These are phyloP conservation scores for Candida mesenterica DNA, from an alignment of 1,139 yeast species.

Conservation along the genomic window DNA sequence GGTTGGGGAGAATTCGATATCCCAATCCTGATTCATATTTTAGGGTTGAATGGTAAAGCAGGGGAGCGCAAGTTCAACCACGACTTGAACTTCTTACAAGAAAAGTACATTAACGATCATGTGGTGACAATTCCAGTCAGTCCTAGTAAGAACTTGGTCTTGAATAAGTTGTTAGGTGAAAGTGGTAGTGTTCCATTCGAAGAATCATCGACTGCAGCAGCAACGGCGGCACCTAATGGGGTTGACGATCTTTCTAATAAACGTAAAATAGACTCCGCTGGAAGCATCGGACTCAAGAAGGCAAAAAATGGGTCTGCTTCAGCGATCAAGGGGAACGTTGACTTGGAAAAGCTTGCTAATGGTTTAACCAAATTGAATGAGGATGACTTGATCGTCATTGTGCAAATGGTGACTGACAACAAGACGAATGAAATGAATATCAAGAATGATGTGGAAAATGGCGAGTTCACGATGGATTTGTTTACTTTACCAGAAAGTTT, in stretches of 20 bases:
- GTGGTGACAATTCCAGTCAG: slow-evolving; percentile 71
- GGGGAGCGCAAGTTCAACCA: slow-evolving; percentile 87
- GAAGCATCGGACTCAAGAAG: slow-evolving; percentile 56
- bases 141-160: slow-evolving; percentile 53
- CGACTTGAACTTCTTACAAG: slow-evolving; percentile 82
- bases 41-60: slow-evolving; percentile 66
- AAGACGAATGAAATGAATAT: slow-evolving; percentile 94
- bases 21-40: slow-evolving; percentile 71
- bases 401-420: slow-evolving; percentile 97
- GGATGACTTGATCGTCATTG: slow-evolving; percentile 91
- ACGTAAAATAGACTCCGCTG: slow-evolving; percentile 16
- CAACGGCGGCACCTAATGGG: background rate
- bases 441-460: slow-evolving; percentile 93
- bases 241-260: slow-evolving; percentile 9
- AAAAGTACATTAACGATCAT: slow-evolving; percentile 76
- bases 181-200: slow-evolving; percentile 74
- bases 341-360: slow-evolving; percentile 85
- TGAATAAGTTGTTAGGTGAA: slow-evolving; percentile 72
- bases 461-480: slow-evolving; percentile 95
- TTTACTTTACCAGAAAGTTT: slow-evolving; percentile 91
- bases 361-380: slow-evolving; percentile 86
- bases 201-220: slow-evolving; percentile 29
- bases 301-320: slow-evolving; percentile 51
- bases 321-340: slow-evolving; percentile 69
- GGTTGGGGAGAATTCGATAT: slow-evolving; percentile 99